Evolutionary conservation across 805 yeast genomes (phyloP), one percentile per base, ranked within the genome.

Genomic region (Scheffersomyces amazonensis): DNA sequence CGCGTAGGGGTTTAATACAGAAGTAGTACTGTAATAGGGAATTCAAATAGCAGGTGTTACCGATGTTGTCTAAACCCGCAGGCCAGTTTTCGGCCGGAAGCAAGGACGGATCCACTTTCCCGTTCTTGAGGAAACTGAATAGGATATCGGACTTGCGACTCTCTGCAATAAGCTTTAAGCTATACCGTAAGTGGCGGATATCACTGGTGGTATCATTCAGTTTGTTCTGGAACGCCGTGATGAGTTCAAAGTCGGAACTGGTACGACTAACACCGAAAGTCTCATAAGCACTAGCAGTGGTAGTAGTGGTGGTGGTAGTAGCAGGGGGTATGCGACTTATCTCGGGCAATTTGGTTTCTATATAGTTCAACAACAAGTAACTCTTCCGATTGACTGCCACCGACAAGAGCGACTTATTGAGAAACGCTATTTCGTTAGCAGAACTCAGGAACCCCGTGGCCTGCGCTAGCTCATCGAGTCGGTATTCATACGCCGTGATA

Each of bases 1-100:
- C 77, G 41, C 97, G 72, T 28, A 93, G 66, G 0, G 96, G 97
- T 39, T 78, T 77, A 32, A 93, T 78, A 5, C 88, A 84, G 64
- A 89, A 93, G 58, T 88, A 91, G 53, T 84, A 91, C 56, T 91
- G 99, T 30, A 91, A 64, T 34, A 93, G 68, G 0, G 98, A 91
- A 57, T 93, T 91, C 58, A 93, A 69, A 50, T 90, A 90, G 60
- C 99, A 93, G 0, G 99, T 91, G 56, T 93, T 93, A 17, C 99
- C 99, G 44, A 89, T 90, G 56, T 93, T 93, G 60, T 84, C 87
- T 53, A 93, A 71, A 0, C 99, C 99, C 3, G 88, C 87, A 0
- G 99, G 99, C 78, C 91, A 81, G 35, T 77, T 74, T 12, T 76
- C 81, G 0, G 79, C 75, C 0, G 89, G 81, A 12, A 68, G 48